Base-by-base conservation (phyloP, 192 early-diverging fungal genomes). In the Geranomyces michiganensis region DNA sequence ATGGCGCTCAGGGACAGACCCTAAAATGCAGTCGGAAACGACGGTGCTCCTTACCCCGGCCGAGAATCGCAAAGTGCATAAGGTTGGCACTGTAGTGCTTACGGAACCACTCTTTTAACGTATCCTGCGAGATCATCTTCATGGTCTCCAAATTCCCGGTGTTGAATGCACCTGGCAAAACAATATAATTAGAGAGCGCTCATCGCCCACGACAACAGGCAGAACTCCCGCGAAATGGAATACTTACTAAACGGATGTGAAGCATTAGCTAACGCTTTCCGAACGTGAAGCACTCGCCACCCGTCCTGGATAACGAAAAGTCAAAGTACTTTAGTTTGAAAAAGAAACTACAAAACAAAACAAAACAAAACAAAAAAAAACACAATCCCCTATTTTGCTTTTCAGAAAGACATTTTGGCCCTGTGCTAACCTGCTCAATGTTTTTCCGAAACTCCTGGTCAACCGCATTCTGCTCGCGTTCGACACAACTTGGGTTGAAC, bases 61-160 rank as follows among this genome's bases (percentile, higher is more conserved):
- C 76, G 5, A 65, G 61, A 17, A 82, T 44, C 2, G 73, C 77
- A 46, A 82, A 70, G 64, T 78, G 62, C 80, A 82, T 82, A 15
- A 68, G 33, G 33, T 82, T 74, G 19, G 80, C 73, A 29, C 43
- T 67, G 69, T 82, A 82, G 53, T 76, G 44, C 14, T 60, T 27
- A 32, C 43, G 15, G 62, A 75, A 75, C 79, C 80, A 82, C 27
- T 70, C 73, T 12, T 53, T 58, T 26, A 82, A 64, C 1, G 74
- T 60, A 0, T 59, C 56, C 22, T 36, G 65, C 46, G 72, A 62
- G 64, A 82, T 81, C 33, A 67, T 15, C 53, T 76, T 72, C 80
- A 82, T 82, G 24, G 77, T 82, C 43, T 82, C 77, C 51, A 82
- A 59, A 51, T 82, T 82, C 12, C 80, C 80, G 9, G 80, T 82